phyloP scores from a whole-genome alignment of 2,329 filamentous ascomycete genomes.

The Acarospora socialis region DNA sequence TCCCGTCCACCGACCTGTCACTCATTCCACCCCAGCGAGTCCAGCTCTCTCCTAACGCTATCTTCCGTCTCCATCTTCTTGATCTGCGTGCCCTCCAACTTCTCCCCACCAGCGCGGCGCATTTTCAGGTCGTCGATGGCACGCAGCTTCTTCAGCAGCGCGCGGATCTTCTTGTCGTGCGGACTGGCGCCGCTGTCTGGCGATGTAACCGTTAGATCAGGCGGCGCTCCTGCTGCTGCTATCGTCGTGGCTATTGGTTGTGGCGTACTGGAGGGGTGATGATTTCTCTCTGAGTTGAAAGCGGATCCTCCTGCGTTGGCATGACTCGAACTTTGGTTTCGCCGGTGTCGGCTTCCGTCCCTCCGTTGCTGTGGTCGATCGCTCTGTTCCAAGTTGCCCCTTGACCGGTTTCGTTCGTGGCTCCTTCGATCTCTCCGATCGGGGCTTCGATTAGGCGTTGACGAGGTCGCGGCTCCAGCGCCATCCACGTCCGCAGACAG shows the following conservation, averaged over 20 bases:
- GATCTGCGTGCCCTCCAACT: slow-evolving; percentile 94
- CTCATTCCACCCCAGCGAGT: slow-evolving; percentile 40
- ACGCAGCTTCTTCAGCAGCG: slow-evolving; percentile 89
- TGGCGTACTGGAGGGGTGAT: slow-evolving; percentile 16
- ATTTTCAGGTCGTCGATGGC: slow-evolving; percentile 98
- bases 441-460: slow-evolving; percentile 29
- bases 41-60: slow-evolving; percentile 69
- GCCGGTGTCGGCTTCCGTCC: slow-evolving; percentile 13
- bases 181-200: slow-evolving; percentile 42
- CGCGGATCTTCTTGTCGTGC: slow-evolving; percentile 89
- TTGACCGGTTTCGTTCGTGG: slow-evolving; percentile 41
- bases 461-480: slow-evolving; percentile 30
- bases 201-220: slow-evolving; percentile 18
- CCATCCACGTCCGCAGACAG: slow-evolving; percentile 34
- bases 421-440: slow-evolving; percentile 39
- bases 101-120: slow-evolving; percentile 85
- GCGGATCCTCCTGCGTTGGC: too few species aligned
- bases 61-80: slow-evolving; percentile 94
- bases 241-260: slow-evolving; percentile 2
- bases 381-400: slow-evolving; percentile 30
- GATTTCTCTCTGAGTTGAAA: slow-evolving; percentile 21
- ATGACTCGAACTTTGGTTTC: too few species aligned
- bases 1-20: slow-evolving; percentile 10
- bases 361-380: slow-evolving; percentile 19
- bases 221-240: slow-evolving; percentile 16